These are phyloP conservation scores for Heterobasidion occidentale DNA, from an alignment of 1,284 basidiomycete genomes.

Conservation along the genomic window DNA sequence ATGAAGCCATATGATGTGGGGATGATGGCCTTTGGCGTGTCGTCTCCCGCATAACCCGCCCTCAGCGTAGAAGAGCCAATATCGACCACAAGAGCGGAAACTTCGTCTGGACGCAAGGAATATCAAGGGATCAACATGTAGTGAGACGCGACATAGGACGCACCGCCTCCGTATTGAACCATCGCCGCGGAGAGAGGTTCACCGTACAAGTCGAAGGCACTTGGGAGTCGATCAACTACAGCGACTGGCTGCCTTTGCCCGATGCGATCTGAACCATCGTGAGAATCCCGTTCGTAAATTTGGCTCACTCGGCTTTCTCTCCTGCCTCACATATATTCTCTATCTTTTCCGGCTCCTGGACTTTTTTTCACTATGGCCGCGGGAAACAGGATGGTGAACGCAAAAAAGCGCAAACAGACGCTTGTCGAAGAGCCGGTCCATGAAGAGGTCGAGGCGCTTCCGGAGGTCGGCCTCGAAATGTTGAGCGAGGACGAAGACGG, in stretches of 20 bases:
- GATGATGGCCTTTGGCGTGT: conserved; percentile 88
- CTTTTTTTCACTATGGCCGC: conserved; percentile 23
- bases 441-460: conserved; percentile 27
- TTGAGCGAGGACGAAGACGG: conserved; percentile 61
- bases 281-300: conserved; percentile 4
- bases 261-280: conserved; percentile 22
- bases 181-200: conserved; percentile 24
- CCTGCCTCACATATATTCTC: conserved; percentile 1
- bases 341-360: neutral
- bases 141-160: neutral
- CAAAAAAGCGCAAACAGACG: conserved; percentile 51
- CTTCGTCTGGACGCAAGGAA: conserved; percentile 60
- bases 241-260: conserved; percentile 11
- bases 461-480: conserved; percentile 49
- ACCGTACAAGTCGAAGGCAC: conserved; percentile 3
- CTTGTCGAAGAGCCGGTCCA: conserved; percentile 18
- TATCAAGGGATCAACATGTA: neutral
- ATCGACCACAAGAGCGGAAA: conserved; percentile 93
- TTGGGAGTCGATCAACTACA: conserved; percentile 1
- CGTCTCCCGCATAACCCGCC: conserved; percentile 96
- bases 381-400: conserved; percentile 21
- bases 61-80: conserved; percentile 87
- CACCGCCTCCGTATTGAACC: conserved; percentile 72
- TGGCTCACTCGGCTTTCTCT: neutral
- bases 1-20: conserved; percentile 86